These are phyloP conservation scores for Sedum album DNA, from an alignment of 164 flowering plant species.

Conservation along the genomic window DNA sequence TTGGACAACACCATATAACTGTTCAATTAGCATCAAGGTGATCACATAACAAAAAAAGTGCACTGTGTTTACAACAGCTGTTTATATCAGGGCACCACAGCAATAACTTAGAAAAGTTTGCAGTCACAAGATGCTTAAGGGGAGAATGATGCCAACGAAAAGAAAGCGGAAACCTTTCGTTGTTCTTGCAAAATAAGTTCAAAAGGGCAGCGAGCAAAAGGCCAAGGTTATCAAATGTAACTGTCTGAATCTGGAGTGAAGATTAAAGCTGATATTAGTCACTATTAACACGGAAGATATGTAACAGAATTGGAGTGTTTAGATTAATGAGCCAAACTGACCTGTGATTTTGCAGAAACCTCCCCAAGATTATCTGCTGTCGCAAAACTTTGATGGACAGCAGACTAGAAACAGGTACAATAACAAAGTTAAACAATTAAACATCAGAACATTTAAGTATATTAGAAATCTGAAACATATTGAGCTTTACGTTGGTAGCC, in stretches of 20 bases:
- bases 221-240: slow-evolving; percentile 87
- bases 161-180: slow-evolving; percentile 37
- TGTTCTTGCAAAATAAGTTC: slow-evolving; percentile 52
- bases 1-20: no score
- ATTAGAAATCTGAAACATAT: neutral
- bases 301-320: neutral
- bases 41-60: no score
- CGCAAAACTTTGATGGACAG: slow-evolving; percentile 92
- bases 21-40: no score
- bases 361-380: slow-evolving; percentile 86
- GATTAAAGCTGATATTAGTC: slow-evolving; percentile 13
- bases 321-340: slow-evolving; percentile 14
- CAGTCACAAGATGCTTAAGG: no score
- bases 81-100: no score
- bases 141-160: no score
- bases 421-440: neutral
- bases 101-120: no score
- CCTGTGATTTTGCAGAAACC: slow-evolving; percentile 95
- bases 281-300: neutral
- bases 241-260: slow-evolving; percentile 78
- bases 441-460: neutral
- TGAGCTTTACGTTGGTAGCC: slow-evolving; percentile 71
- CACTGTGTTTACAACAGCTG: no score
- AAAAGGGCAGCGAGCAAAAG: slow-evolving; percentile 74
- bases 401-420: slow-evolving; percentile 40